A percentile compares a stretch with the other conserved stretches of the same genome.
Evolutionary conservation across 805 yeast species (phyloP).

Genomic region (Wickerhamiella azyma): DNA sequence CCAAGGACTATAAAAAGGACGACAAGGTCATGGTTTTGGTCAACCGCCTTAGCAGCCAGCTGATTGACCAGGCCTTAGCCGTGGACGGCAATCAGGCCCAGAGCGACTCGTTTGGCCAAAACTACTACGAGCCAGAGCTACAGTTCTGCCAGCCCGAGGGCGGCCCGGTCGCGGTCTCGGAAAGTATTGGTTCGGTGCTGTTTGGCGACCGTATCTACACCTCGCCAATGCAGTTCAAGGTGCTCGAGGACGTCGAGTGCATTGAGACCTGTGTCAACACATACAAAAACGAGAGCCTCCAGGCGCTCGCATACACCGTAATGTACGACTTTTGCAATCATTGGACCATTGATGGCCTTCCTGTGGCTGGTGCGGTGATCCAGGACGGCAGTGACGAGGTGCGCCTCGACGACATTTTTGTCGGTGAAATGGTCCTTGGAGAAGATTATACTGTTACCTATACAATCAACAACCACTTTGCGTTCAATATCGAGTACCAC

Average conservation of each 20-base stretch:
- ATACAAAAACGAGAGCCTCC: not conserved
- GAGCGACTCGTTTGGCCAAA: constrained; percentile 24
- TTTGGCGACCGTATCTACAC: constrained; percentile 93
- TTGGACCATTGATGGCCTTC: constrained; percentile 91
- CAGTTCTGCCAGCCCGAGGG: constrained; percentile 69
- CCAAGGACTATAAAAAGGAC: constrained; percentile 67
- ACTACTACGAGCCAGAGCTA: constrained; percentile 65
- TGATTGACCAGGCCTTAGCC: constrained; percentile 21
- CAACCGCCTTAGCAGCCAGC: constrained; percentile 78
- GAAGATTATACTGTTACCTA: not conserved
- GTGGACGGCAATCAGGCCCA: constrained; percentile 16
- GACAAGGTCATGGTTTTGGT: constrained; percentile 69
- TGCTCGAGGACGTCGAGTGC: constrained; percentile 65
- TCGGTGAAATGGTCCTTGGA: not conserved
- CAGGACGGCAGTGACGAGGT: constrained; percentile 46
- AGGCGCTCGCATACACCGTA: constrained; percentile 54
- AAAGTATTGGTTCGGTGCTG: constrained; percentile 80
- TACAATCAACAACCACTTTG: constrained; percentile 60
- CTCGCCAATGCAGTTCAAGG: constrained; percentile 71
- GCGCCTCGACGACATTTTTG: constrained; percentile 33
- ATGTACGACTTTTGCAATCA: constrained; percentile 75
- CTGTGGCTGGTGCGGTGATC: constrained; percentile 49
- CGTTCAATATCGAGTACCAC: constrained; percentile 71
- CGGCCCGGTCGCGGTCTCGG: constrained; percentile 59
- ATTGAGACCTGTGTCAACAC: constrained; percentile 41